Evolutionary conservation across 805 yeast genomes (phyloP).

Genomic region (Zygotorulaspora florentina): DNA sequence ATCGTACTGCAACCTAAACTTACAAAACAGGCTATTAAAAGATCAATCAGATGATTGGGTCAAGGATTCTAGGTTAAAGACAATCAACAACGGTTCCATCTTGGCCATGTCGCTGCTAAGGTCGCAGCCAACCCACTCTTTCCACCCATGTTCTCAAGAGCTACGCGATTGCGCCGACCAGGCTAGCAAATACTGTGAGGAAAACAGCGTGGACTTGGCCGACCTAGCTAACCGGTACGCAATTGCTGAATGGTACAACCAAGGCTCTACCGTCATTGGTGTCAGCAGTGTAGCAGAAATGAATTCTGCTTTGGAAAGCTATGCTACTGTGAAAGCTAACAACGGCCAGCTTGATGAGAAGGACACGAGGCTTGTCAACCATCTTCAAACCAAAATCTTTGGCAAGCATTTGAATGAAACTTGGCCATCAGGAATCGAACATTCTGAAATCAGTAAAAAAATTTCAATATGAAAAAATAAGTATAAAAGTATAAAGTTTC

Average conservation of each 20-base stretch:
- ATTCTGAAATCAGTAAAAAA: constrained; percentile 5
- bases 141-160: constrained; percentile 74
- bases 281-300: constrained; percentile 64
- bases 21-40: constrained; percentile 63
- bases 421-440: constrained; percentile 53
- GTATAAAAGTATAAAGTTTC: neutral
- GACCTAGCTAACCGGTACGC: constrained; percentile 80
- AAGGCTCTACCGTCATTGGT: constrained; percentile 73
- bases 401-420: constrained; percentile 59
- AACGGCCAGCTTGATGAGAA: constrained; percentile 33
- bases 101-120: constrained; percentile 83
- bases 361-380: constrained; percentile 44
- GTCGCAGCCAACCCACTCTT: constrained; percentile 58
- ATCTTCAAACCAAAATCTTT: constrained; percentile 42
- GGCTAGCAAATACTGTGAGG: constrained; percentile 43
- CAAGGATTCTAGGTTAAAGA: constrained; percentile 49
- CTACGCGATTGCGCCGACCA: constrained; percentile 44
- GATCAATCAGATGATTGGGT: constrained; percentile 47
- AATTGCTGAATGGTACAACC: constrained; percentile 49
- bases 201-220: constrained; percentile 63
- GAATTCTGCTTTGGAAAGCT: constrained; percentile 54
- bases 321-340: constrained; percentile 41
- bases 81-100: constrained; percentile 77
- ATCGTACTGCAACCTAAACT: constrained; percentile 75
- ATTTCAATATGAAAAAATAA: neutral